Evolutionary conservation across 768 basidiomycete genomes (phyloP).

Genomic region (Suillus decipiens): DNA sequence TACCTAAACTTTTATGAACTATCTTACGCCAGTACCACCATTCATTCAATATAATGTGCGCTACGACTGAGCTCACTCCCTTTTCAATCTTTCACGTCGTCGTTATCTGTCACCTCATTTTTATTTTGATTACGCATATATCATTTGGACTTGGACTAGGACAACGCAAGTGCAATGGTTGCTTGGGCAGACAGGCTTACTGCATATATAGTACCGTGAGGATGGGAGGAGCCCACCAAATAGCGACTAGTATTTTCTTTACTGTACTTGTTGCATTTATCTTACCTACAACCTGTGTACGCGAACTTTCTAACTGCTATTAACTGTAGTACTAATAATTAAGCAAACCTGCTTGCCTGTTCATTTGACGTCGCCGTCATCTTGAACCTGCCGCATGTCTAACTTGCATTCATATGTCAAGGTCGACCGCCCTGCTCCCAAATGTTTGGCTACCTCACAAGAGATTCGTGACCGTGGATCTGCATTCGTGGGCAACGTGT

Average conservation of each 20-base stretch:
- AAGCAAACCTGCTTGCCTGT: conserved; percentile 1
- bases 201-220: conserved; percentile 9
- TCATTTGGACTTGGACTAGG: conserved; percentile 14
- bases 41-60: conserved; percentile 2
- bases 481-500: conserved; percentile 67
- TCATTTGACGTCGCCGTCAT: not conserved
- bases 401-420: conserved; percentile 58
- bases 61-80: conserved; percentile 20
- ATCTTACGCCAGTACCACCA: not conserved
- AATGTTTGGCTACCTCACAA: conserved; percentile 58
- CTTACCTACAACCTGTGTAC: conserved; percentile 7
- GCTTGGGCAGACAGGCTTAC: conserved; percentile 8
- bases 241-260: conserved; percentile 12
- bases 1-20: conserved; percentile 6
- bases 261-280: conserved; percentile 11
- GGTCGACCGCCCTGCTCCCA: conserved; percentile 40
- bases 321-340: not conserved
- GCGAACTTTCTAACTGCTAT: not conserved
- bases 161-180: conserved; percentile 7
- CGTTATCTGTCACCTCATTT: conserved; percentile 18
- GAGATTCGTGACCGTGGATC: conserved; percentile 78
- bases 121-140: conserved; percentile 16
- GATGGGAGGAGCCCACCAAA: conserved; percentile 9
- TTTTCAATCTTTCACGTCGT: conserved; percentile 7
- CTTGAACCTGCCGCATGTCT: conserved; percentile 21